Evolutionary conservation across 768 basidiomycete species (phyloP).

Genomic region (Leccinum uliginosum): DNA sequence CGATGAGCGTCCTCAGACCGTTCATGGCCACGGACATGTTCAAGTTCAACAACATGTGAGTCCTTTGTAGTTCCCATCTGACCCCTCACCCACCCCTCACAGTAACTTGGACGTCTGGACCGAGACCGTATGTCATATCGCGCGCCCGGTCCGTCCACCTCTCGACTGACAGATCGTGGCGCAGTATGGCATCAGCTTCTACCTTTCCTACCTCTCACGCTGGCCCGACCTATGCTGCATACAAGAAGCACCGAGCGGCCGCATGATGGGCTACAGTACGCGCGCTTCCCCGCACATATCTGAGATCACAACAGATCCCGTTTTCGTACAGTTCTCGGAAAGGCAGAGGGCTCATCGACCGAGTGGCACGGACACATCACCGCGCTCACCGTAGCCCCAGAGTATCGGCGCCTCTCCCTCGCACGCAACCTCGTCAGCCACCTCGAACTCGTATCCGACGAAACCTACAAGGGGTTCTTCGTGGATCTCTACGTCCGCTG

Average conservation of each 20-base stretch:
- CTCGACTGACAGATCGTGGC: background rate
- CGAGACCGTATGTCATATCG: slow-evolving; percentile 68
- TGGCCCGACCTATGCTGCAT: slow-evolving; percentile 92
- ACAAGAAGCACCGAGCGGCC: slow-evolving; percentile 74
- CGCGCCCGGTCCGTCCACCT: background rate
- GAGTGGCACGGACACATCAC: slow-evolving; percentile 97
- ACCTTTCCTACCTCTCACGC: slow-evolving; percentile 79
- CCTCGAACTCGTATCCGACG: slow-evolving; percentile 82
- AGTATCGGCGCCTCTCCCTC: slow-evolving; percentile 84
- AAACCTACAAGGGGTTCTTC: slow-evolving; percentile 78
- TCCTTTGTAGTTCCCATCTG: slow-evolving; percentile 5
- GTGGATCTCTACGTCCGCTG: slow-evolving; percentile 96
- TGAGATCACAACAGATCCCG: slow-evolving; percentile 1
- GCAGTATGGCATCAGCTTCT: slow-evolving; percentile 86
- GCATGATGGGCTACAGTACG: slow-evolving; percentile 93
- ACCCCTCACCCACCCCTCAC: no score
- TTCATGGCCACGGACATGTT: slow-evolving; percentile 89
- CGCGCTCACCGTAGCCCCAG: slow-evolving; percentile 90
- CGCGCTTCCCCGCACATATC: slow-evolving; percentile 6
- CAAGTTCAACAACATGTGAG: slow-evolving; percentile 88
- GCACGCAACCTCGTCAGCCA: slow-evolving; percentile 83
- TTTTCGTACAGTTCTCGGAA: slow-evolving; percentile 72
- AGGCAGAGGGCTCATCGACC: slow-evolving; percentile 70
- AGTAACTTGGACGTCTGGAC: slow-evolving; percentile 97
- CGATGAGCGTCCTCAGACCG: slow-evolving; percentile 84